Conservation (phyloP, 2,329 filamentous ascomycete species). For the Ophiostoma triangulosporum region DNA sequence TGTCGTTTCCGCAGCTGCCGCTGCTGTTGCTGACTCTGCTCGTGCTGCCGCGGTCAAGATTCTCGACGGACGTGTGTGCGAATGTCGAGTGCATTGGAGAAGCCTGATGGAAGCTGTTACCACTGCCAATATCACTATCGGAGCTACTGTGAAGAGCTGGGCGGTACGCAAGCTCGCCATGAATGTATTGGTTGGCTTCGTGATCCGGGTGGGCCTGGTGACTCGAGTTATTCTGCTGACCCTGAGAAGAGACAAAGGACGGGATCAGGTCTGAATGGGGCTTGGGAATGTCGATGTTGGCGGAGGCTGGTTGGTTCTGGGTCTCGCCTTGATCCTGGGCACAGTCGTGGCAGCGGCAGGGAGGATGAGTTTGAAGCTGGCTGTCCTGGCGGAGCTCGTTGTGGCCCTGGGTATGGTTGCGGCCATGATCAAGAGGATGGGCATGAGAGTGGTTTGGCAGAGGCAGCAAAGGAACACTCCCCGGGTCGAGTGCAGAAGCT, state of each 20-base stretch:
- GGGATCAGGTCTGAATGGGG: neutral
- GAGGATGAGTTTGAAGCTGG: neutral
- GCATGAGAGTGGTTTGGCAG: neutral
- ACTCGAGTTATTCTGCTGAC: neutral
- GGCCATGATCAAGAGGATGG: neutral
- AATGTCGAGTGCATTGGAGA: neutral
- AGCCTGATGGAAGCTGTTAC: neutral
- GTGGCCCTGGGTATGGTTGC: neutral
- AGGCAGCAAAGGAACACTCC: neutral
- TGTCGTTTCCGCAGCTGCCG: neutral
- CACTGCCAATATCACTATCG: neutral
- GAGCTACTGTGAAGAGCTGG: neutral
- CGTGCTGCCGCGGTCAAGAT: neutral
- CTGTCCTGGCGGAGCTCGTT: neutral
- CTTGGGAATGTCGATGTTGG: neutral
- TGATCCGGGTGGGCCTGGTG: neutral
- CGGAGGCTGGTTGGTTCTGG: neutral
- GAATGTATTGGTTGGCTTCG: neutral
- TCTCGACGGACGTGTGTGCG: neutral
- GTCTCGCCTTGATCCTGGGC: neutral
- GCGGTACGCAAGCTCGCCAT: neutral
- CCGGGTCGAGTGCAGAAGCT: neutral
- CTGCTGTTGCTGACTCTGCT: neutral
- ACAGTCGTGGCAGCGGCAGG: neutral
- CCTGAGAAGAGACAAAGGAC: neutral